phyloP scores from a whole-genome alignment of 306 rosid genomes.

The Corylus americana region DNA sequence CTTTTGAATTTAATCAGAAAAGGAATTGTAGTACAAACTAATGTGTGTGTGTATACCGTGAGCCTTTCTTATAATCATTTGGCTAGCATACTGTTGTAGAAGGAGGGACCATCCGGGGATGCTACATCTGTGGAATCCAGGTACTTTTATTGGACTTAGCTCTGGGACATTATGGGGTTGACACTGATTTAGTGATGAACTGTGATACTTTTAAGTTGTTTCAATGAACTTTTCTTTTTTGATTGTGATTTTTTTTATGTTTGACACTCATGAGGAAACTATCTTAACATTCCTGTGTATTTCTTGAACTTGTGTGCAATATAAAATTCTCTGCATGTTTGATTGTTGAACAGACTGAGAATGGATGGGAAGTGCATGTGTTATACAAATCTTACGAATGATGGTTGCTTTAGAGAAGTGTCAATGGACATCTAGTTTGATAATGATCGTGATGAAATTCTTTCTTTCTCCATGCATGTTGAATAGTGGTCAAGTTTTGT shows the following conservation, averaged over 20 bases:
- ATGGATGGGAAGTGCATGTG: background rate
- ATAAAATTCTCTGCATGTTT: background rate
- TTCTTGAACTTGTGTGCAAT: background rate
- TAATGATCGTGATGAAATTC: background rate
- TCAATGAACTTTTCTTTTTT: background rate
- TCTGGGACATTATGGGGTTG: background rate
- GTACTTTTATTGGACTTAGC: slow-evolving; percentile 39
- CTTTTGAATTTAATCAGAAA: slow-evolving; percentile 4
- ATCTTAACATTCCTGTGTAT: background rate
- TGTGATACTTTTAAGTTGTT: background rate
- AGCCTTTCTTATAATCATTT: slow-evolving; percentile 3
- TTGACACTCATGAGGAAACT: background rate
- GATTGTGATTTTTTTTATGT: background rate
- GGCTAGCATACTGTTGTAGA: slow-evolving; percentile 36
- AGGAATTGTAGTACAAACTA: background rate
- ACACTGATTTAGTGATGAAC: background rate
- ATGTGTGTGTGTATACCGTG: background rate
- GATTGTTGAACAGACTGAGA: background rate
- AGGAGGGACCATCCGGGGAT: slow-evolving; percentile 34
- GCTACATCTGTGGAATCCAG: slow-evolving; percentile 48
- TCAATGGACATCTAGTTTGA: background rate
- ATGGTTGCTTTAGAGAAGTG: background rate
- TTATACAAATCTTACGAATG: background rate
- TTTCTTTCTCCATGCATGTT: background rate
- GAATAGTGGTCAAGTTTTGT: background rate